Evolutionary conservation across 306 rosid species (phyloP).

Genomic region (Castanea mollissima): DNA sequence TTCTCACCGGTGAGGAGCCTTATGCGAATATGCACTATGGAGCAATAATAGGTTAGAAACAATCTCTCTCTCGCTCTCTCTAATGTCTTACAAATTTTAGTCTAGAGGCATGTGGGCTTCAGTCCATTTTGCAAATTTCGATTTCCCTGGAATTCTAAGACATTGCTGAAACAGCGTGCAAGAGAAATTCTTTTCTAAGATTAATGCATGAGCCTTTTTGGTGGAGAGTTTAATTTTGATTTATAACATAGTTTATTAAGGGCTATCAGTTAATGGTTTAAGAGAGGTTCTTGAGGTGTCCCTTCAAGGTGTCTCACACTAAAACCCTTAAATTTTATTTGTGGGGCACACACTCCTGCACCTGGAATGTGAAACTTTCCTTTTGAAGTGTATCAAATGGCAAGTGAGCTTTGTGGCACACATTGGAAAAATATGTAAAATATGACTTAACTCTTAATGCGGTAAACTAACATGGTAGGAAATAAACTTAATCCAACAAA

Average conservation of each 20-base stretch:
- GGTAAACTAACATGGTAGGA: background rate
- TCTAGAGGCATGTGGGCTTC: background rate
- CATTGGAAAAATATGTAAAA: background rate
- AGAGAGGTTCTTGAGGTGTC: background rate
- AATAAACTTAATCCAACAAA: background rate
- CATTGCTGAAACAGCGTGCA: background rate
- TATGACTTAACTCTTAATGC: background rate
- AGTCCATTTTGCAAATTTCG: background rate
- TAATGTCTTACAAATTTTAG: background rate
- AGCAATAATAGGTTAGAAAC: slow-evolving; percentile 72
- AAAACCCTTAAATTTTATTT: background rate
- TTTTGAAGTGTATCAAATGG: background rate
- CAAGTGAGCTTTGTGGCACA: background rate
- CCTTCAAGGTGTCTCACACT: background rate
- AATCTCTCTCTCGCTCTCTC: slow-evolving; percentile 5
- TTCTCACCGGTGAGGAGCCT: slow-evolving; percentile 90
- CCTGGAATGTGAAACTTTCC: background rate
- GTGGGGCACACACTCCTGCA: background rate
- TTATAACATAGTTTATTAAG: background rate
- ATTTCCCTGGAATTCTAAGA: background rate
- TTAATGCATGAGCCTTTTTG: background rate
- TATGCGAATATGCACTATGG: slow-evolving; percentile 93
- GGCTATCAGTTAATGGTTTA: background rate
- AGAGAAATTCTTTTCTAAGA: background rate
- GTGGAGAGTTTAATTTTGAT: background rate